Evolutionary conservation across 495 filamentous ascomycete genomes (phyloP).

Genomic region (Patellaria atrata): DNA sequence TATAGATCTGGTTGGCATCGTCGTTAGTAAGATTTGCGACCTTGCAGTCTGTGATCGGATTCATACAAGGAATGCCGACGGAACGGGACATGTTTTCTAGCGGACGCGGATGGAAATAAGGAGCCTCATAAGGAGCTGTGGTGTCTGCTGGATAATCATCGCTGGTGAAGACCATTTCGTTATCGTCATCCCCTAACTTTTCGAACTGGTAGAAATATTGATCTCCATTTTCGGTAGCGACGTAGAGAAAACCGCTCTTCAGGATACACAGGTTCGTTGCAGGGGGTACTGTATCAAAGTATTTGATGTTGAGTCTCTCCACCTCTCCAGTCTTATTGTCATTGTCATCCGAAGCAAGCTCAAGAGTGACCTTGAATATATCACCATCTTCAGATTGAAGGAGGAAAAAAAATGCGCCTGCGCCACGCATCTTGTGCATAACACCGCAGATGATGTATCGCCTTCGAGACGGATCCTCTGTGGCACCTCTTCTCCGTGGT

Average conservation of each 20-base stretch:
- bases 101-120: conserved; percentile 70
- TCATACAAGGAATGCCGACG: conserved; percentile 77
- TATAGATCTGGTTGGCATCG: conserved; percentile 93
- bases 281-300: conserved; percentile 90
- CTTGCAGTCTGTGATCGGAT: conserved; percentile 80
- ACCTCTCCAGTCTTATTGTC: conserved; percentile 46
- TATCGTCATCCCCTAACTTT: conserved; percentile 91
- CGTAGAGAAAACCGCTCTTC: conserved; percentile 91
- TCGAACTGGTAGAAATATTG: conserved; percentile 96
- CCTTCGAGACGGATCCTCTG: conserved; percentile 86
- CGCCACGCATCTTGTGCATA: conserved; percentile 81
- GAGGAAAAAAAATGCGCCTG: conserved; percentile 97
- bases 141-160: conserved; percentile 67
- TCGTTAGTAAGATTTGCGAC: conserved; percentile 78
- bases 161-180: conserved; percentile 50
- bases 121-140: conserved; percentile 48
- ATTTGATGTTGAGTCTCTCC: conserved; percentile 76
- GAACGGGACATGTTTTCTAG: conserved; percentile 73
- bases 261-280: conserved; percentile 77
- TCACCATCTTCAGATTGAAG: conserved; percentile 94
- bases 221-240: conserved; percentile 83
- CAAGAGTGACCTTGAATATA: conserved; percentile 88
- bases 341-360: conserved; percentile 71
- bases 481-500: conserved; percentile 68
- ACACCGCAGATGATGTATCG: conserved; percentile 74